Percentiles rank a stretch among this genome's conserved stretches.
These are phyloP conservation scores for Penicillium argentinense DNA, from an alignment of 495 filamentous ascomycete species.

Conservation along the genomic window DNA sequence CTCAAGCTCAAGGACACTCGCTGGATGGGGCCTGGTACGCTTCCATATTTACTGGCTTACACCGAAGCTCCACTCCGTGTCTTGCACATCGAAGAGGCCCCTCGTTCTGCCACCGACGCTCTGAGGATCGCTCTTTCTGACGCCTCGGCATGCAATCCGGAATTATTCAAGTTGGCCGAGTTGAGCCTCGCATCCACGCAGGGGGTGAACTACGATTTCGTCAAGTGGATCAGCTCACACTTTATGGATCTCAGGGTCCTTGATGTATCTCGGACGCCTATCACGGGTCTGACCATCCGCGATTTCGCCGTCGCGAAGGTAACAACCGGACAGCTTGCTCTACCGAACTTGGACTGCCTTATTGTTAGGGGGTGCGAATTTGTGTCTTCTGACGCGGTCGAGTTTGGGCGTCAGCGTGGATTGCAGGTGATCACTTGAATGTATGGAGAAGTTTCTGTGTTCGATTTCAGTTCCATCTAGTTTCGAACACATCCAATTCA, in stretches of 20 bases:
- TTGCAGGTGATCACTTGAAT: slow-evolving; percentile 28
- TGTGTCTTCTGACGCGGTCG: slow-evolving; percentile 39
- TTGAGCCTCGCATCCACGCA: slow-evolving; percentile 29
- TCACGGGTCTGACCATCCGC: slow-evolving; percentile 39
- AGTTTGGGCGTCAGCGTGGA: slow-evolving; percentile 34
- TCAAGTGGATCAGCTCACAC: slow-evolving; percentile 10
- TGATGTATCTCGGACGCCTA: slow-evolving; percentile 34
- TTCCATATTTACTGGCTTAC: slow-evolving; percentile 11
- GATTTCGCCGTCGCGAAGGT: slow-evolving; percentile 29
- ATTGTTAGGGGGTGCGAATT: slow-evolving; percentile 31
- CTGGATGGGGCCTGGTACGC: slow-evolving; percentile 19
- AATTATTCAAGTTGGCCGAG: slow-evolving; percentile 22
- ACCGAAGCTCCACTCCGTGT: slow-evolving; percentile 25
- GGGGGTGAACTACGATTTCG: slow-evolving; percentile 21
- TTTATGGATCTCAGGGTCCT: slow-evolving; percentile 31
- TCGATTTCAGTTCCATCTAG: too few species aligned
- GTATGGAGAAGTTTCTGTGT: too few species aligned
- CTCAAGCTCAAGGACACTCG: slow-evolving; percentile 31
- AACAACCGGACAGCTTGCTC: not conserved
- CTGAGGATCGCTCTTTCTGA: slow-evolving; percentile 10
- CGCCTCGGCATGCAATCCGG: not conserved
- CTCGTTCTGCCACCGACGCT: slow-evolving; percentile 11
- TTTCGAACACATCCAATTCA: too few species aligned
- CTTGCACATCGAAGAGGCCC: slow-evolving; percentile 32
- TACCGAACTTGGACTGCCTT: slow-evolving; percentile 24